Evolutionary conservation across 768 basidiomycete genomes (phyloP), one percentile per base, ranked within the genome.

Genomic region (Psilocybe subaeruginosa): DNA sequence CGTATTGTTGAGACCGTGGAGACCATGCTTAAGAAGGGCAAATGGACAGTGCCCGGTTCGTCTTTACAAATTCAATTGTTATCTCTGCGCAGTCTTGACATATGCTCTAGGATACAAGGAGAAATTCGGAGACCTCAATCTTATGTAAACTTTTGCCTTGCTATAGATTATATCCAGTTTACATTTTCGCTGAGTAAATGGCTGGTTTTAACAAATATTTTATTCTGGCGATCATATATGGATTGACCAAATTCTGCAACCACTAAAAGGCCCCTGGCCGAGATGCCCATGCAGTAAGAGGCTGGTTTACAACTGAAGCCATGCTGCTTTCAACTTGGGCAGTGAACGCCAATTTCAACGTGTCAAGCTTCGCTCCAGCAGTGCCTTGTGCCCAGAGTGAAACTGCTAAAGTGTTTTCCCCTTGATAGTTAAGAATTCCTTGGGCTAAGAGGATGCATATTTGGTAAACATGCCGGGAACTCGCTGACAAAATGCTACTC

Each of bases 21-120:
- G 80, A 91, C 83, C 67, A 97, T 97, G 95, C 76, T 98, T 65
- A 89, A 91, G 86, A 95, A 98, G 81, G 96, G 96, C 77, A 97
- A 98, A 82, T 97, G 94, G 91, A 94, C 91, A 70, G 96, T 98
- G 60, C 97, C 97, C 70, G 96, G 95, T 90, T 73, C 56, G 82
- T 70, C 33, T 27, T 39, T 23, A 1, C 33, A 31, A 37, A 50
- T 35, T 51, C 12, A 14, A 43, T 12, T 12, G 17, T 58, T 19
- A 48, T 52, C 4, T 27, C 37, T 3, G 19, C n/a, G 31, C 43
- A 51, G 33, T 5, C 41, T 61, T 47, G 56, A 61, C 47, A 47
- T 43, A 17, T 54, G 39, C 56, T 46, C 35, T 68, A 91, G 90
- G 91, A 39, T 93, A 93, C 87, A 89, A 92, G 83, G 95, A 97